Evolutionary conservation across 495 filamentous ascomycete species (phyloP).

Genomic region (Barbatosphaeria neglecta): DNA sequence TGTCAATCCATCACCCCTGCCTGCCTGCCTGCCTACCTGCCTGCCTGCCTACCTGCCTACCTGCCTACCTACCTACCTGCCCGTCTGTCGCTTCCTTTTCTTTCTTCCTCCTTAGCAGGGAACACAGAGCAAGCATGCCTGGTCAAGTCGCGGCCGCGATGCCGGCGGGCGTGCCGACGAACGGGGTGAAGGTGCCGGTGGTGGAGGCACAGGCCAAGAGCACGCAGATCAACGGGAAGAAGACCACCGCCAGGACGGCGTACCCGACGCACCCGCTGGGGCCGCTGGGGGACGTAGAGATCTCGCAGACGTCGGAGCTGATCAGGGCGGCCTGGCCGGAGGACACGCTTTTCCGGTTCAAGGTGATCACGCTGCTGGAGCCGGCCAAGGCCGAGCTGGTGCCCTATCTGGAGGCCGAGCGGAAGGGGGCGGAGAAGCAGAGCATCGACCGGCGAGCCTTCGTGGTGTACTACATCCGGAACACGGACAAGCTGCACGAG

Average conservation of each 20-base stretch:
- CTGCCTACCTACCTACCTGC: neutral
- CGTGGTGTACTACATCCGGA: constrained; percentile 51
- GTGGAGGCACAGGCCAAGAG: no score
- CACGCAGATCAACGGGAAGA: neutral
- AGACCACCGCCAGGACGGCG: neutral
- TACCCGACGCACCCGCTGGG: constrained; percentile 44
- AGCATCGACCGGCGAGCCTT: constrained; percentile 41
- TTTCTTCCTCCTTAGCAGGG: neutral
- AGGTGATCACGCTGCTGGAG: constrained; percentile 53
- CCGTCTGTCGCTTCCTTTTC: neutral
- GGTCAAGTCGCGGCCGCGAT: neutral
- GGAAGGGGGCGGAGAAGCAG: constrained; percentile 8
- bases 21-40: no score
- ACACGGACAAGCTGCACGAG: constrained; percentile 61
- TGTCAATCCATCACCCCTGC: no score
- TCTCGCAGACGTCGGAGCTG: constrained; percentile 30
- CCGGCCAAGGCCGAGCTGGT: constrained; percentile 48
- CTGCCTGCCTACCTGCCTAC: no score
- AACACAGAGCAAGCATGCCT: neutral
- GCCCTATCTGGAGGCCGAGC: constrained; percentile 28
- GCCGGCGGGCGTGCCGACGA: neutral
- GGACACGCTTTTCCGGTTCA: constrained; percentile 45
- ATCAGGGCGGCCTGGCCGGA: constrained; percentile 39
- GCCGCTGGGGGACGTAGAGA: constrained; percentile 46
- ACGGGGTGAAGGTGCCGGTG: neutral